These are phyloP conservation scores for Hibiscus tridactylites DNA, from an alignment of 345 rosid genomes.

Conservation along the genomic window DNA sequence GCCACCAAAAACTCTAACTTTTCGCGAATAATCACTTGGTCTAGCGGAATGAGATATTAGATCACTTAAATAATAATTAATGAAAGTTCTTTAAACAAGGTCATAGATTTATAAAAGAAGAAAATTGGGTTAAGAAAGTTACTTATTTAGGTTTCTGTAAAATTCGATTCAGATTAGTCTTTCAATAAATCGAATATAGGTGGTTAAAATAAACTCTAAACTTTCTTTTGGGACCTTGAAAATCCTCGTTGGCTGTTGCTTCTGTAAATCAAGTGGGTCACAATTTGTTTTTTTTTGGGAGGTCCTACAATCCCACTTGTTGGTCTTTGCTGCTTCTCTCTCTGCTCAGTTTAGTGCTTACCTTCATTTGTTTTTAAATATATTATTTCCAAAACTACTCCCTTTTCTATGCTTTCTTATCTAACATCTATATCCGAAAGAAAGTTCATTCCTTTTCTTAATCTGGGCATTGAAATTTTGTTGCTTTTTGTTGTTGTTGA, in stretches of 20 bases:
- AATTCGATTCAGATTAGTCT: no score
- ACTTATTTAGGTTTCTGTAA: no score
- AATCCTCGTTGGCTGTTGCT: conserved; percentile 31
- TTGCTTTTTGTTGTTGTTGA: background rate
- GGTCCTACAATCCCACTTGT: conserved; percentile 46
- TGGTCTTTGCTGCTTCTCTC: conserved; percentile 24
- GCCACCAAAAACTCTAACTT: conserved; percentile 14
- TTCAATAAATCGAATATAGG: no score
- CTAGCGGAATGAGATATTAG: no score
- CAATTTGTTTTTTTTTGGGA: conserved; percentile 10
- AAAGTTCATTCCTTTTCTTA: conserved; percentile 17
- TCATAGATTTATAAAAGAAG: no score
- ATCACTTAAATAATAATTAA: no score
- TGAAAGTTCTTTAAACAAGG: no score
- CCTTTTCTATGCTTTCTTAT: conserved; percentile 18
- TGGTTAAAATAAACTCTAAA: background rate
- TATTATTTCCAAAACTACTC: conserved; percentile 10
- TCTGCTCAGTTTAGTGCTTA: background rate
- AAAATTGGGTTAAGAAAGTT: no score
- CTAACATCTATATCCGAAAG: conserved; percentile 7
- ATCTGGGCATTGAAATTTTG: conserved; percentile 10
- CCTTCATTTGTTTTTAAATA: conserved; percentile 5
- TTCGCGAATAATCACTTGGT: background rate
- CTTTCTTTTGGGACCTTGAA: conserved; percentile 25
- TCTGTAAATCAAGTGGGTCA: conserved; percentile 32